Conservation (phyloP, 805 yeast species). For the Hanseniaspora singularis region DNA sequence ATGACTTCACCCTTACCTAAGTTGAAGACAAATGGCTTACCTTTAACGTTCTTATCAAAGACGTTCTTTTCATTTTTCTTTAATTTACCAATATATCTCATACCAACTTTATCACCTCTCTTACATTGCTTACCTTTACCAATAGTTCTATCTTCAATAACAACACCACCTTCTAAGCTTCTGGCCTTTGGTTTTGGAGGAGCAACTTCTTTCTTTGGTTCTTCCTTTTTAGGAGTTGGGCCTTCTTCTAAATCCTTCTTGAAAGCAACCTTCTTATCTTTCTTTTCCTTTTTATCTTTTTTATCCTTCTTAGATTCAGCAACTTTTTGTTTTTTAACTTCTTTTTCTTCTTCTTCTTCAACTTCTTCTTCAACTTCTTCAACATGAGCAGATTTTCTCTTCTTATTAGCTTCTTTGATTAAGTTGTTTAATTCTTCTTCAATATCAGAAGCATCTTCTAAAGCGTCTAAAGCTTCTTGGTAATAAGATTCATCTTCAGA, state of each 20-base stretch:
- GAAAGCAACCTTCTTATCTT: constrained; percentile 57
- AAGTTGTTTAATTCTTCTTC: constrained; percentile 66
- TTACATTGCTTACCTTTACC: constrained; percentile 87
- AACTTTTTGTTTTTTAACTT: constrained; percentile 30
- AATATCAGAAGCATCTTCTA: constrained; percentile 58
- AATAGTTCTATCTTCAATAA: constrained; percentile 78
- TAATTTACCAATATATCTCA: constrained; percentile 95
- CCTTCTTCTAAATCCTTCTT: constrained; percentile 88
- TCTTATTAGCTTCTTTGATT: constrained; percentile 39
- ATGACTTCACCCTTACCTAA: constrained; percentile 97
- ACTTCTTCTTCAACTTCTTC: constrained; percentile 23
- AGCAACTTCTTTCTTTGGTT: constrained; percentile 21
- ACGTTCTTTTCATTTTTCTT: constrained; percentile 71
- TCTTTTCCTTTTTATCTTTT: constrained; percentile 27
- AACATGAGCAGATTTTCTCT: constrained; percentile 28
- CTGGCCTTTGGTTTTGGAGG: constrained; percentile 13
- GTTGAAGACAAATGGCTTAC: constrained; percentile 85
- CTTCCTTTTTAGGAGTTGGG: constrained; percentile 42
- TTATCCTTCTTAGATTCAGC: constrained; percentile 21
- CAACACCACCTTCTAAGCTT: constrained; percentile 90
- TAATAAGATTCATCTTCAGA: constrained; percentile 29
- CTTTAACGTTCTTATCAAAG: constrained; percentile 92
- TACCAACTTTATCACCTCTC: constrained; percentile 81
- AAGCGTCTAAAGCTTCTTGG: constrained; percentile 44
- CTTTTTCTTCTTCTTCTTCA: constrained; percentile 22